Evolutionary conservation across 2,329 filamentous ascomycete genomes (phyloP), one percentile per base, ranked within the genome.

Genomic region (Trichophyton mentagrophytes): DNA sequence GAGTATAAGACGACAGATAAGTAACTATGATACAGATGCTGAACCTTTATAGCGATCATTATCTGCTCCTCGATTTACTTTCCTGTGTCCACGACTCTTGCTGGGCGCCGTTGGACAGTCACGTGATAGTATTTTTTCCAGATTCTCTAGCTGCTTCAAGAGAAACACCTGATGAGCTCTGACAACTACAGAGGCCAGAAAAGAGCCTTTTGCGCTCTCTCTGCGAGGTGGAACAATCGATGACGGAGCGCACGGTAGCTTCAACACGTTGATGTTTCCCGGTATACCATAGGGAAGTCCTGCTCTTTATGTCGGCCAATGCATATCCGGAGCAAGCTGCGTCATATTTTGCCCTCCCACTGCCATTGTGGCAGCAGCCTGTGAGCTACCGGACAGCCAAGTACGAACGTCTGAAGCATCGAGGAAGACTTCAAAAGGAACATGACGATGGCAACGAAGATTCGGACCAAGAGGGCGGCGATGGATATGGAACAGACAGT

Each of bases 331-430:
- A n/a, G 27, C 69, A 69, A 60, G 68, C 68, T 38, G 69, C 71
- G 55, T 72, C 72, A 8, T 65, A 66, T 25, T 76, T 75, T 63
- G 71, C 72, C 25, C 66, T 75, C 61, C 73, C 73, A 57, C 67
- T 76, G 30, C 67, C 70, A 6, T 62, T 65, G 61, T 74, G 71
- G 71, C 69, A 71, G 60, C 73, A 73, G 64, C 69, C 71, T 17
- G 59, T 64, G 5, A 73, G 70, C 62, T 65, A 67, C 61, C 73
- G 73, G n/a, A 65, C 68, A 11, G 66, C 69, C 61, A 68, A 66
- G 61, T 74, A 72, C 67, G 72, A 73, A 61, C 65, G 65, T 20
- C 60, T 64, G 58, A 75, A 74, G 66, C 30, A 57, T 11, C 42
- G 47, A 25, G 59, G 55, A 22, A 59, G 59, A 25, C 57, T 59